Percentiles rank a stretch among this genome's conserved stretches.
Evolutionary conservation across 1,284 basidiomycete genomes (phyloP).

Genomic region (Pisolithus thermaeus): DNA sequence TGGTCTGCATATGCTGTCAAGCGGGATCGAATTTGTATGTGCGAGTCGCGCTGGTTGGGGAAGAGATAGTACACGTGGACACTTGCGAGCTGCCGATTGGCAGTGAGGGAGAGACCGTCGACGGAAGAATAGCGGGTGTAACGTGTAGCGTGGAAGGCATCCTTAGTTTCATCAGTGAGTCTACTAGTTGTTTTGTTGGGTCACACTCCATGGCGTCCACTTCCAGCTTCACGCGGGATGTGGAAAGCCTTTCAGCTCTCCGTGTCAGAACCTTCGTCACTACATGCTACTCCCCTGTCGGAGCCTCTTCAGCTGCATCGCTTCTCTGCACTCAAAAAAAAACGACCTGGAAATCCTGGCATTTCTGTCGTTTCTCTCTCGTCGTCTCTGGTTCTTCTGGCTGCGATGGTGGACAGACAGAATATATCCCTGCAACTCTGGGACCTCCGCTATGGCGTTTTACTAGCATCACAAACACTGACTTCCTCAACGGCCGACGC

Average conservation of each 20-base stretch:
- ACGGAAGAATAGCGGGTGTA: constrained; percentile 10
- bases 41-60: constrained; percentile 17
- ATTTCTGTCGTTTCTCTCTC: constrained; percentile 48
- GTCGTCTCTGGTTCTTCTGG: constrained; percentile 61
- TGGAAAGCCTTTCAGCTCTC: constrained; percentile 38
- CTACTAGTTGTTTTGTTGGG: neutral
- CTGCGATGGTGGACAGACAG: constrained; percentile 36
- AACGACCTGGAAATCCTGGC: constrained; percentile 16
- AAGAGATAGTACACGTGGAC: constrained; percentile 13
- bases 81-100: constrained; percentile 19
- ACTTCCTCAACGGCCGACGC: constrained; percentile 37
- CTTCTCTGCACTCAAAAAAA: constrained; percentile 23
- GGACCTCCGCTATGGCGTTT: constrained; percentile 67
- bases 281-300: constrained; percentile 25
- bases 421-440: constrained; percentile 59
- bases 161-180: constrained; percentile 27
- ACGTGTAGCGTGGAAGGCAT: constrained; percentile 25
- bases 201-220: neutral
- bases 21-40: constrained; percentile 11
- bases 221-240: constrained; percentile 19
- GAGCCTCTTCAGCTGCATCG: constrained; percentile 35
- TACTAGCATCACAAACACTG: constrained; percentile 51
- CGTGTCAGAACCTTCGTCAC: constrained; percentile 20
- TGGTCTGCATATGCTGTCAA: constrained; percentile 19
- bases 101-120: neutral